Evolutionary conservation across 108 stramenopile species (phyloP), one percentile per base, ranked within the genome.

Genomic region (Tribonema minus): DNA sequence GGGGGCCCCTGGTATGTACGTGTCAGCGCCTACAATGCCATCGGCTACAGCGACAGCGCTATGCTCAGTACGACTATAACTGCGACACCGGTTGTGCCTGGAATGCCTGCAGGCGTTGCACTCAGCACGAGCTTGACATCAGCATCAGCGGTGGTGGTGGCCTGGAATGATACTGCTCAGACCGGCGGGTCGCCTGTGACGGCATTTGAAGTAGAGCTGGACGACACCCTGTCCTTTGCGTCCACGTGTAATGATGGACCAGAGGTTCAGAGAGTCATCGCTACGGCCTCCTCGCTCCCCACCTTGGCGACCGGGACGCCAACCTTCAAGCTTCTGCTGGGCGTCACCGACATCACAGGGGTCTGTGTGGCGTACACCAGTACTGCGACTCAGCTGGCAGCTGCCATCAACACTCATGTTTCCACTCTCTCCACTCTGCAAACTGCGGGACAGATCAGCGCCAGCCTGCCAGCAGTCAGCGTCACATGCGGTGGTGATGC

Each of bases 201-300:
- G 9, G 9, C 46, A 9, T 54, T 15, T 20, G 20, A 9, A 54
- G 15, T 54, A 54, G 20, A 54, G 20, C 20, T 9, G 46, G 46
- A 54, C 46, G 20, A 9, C 9, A 20, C 46, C 9, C 46, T 54
- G 46, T 15, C 78, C 6, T 82, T 82, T 73, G 80, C 80, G 60
- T 76, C 74, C 3, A 29, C 26, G 12, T 80, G 81, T 30, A 77
- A 60, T 1, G 79, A 71, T 37, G 79, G 79, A 3, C 79, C 79
- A 23, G 79, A 70, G 35, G 61, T 80, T 0, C 79, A 80, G 38
- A 71, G 36, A 9, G 20, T 80, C 25, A 70, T 58, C 7, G 58
- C 61, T 23, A 37, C 70, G 0, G 33, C 70, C 23, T 20, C 46
- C 9, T 9, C 46, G 20, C 46, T 54, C 15, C 46, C 46, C 20